Base-by-base conservation (phyloP, 169 alveolate genomes). In the Miamiensis avidus region DNA sequence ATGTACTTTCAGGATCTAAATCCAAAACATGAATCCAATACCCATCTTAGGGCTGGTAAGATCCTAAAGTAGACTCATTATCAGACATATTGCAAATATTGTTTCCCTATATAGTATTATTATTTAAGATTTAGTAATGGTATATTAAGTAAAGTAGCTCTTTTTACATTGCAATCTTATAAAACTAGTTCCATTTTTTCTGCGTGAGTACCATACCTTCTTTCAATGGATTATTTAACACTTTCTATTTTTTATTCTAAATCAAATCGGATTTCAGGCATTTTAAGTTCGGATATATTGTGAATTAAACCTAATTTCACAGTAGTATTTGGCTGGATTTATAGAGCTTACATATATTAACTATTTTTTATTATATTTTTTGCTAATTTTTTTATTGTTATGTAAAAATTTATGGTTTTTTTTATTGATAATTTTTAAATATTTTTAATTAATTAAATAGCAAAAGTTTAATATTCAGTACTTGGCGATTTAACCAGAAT, bases 1-100 rank as follows among this genome's bases (percentile, higher is more conserved):
- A 65, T 34, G 81, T 86, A 34, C 88, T 88, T 85, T 89, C 84
- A 0, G 96, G 96, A 82, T 89, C 88, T 25, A 82, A 76, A 84
- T 94, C 96, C 29, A 93, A 91, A 16, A 96, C 96, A 83, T 96
- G 96, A 69, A 96, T 89, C 0, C 94, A 92, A 75, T 96, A 94
- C 74, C 88, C 91, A 81, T 93, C 96, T 84, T 94, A 84, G 25
- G 96, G 95, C 0, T 93, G 93, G 83, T 92, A 93, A 82, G 78
- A 88, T 29, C 89, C 88, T 49, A 96, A 79, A 33, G 87, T 82
- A 75, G 92, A 89, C 0, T 82, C 90, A 65, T 96, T 96, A 77
- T 94, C 94, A 65, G 76, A 75, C 90, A 93, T 91, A 31, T 85
- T 82, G 16, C 91, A 34, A 31, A 95, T 89, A 27, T 88, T 83